Percentiles rank a stretch among this genome's conserved stretches.
Conservation (phyloP, 495 filamentous ascomycete species). For the Hyaloscypha finlandica region DNA sequence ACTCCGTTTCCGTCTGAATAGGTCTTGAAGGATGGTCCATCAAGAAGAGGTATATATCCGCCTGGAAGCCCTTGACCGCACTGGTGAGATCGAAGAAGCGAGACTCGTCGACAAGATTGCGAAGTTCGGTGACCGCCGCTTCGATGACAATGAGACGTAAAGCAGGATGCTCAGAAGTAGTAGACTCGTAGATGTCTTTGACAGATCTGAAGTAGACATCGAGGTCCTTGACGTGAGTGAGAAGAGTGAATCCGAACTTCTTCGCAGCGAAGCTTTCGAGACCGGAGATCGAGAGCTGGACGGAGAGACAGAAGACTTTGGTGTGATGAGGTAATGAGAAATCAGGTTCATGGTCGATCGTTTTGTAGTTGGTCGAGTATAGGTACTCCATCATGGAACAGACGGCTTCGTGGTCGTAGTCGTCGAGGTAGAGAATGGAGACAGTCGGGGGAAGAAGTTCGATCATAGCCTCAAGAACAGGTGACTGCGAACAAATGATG, state of each 20-base stretch:
- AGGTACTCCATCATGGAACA: conserved; percentile 23
- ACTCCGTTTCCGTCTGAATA: not conserved
- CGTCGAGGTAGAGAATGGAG: conserved; percentile 11
- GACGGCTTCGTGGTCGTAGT: conserved; percentile 8
- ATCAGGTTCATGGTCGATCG: not conserved
- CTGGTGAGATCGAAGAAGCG: conserved; percentile 5
- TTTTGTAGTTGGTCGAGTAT: conserved; percentile 23
- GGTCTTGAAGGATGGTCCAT: not conserved
- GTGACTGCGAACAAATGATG: conserved; percentile 25
- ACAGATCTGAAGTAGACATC: not conserved
- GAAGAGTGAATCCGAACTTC: conserved; percentile 7
- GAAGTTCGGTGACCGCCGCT: conserved; percentile 14
- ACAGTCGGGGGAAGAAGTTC: not conserved
- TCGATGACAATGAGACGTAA: conserved; percentile 14
- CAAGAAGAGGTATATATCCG: conserved; percentile 10
- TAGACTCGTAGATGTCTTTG: conserved; percentile 7
- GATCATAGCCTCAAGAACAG: conserved; percentile 20
- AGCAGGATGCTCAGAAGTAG: not conserved
- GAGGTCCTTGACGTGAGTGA: too few relatives aligned
- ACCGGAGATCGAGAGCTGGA: conserved; percentile 8
- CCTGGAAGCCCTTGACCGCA: conserved; percentile 11
- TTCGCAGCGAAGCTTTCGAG: conserved; percentile 7
- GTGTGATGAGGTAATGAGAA: conserved; percentile 12
- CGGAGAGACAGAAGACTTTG: conserved; percentile 18
- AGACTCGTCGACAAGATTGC: conserved; percentile 1